Percentiles rank a stretch among this genome's conserved stretches.
These are phyloP conservation scores for Pochonia chlamydosporia DNA, from an alignment of 2,329 filamentous ascomycete species.

Conservation along the genomic window DNA sequence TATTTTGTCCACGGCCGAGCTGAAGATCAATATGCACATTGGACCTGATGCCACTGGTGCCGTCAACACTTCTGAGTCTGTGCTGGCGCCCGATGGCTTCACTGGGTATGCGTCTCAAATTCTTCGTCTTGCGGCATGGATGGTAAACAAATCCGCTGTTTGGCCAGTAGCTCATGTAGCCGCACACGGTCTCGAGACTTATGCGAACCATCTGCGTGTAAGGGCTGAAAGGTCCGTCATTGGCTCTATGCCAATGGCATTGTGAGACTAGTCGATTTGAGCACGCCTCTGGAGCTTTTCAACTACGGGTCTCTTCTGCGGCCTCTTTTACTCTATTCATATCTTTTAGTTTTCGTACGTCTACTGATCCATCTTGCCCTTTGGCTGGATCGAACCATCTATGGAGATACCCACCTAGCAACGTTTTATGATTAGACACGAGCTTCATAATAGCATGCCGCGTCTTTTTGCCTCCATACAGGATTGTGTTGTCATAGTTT, in stretches of 20 bases:
- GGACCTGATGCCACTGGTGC: conserved; percentile 31
- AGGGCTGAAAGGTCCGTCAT: conserved; percentile 48
- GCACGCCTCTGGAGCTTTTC: not conserved
- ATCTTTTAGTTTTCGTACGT: no score
- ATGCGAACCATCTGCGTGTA: conserved; percentile 45
- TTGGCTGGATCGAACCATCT: conserved; percentile 4
- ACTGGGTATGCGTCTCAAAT: conserved; percentile 82
- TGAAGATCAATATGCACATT: conserved; percentile 57
- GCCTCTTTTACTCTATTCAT: no score
- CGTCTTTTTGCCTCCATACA: not conserved
- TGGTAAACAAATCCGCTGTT: conserved; percentile 82
- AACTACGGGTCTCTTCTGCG: not conserved
- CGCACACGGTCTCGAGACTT: conserved; percentile 48
- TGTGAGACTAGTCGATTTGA: not conserved
- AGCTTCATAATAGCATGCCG: not conserved
- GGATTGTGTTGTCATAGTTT: not conserved
- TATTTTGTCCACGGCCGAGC: conserved; percentile 69
- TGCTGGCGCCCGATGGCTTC: conserved; percentile 50
- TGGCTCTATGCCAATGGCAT: conserved; percentile 27
- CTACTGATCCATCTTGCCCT: conserved; percentile 18
- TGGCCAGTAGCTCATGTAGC: conserved; percentile 68
- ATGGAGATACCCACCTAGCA: not conserved
- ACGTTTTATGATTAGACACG: not conserved
- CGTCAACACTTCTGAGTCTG: conserved; percentile 46
- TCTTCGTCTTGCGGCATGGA: conserved; percentile 74